Evolutionary conservation across 352 stramenopile species (phyloP), one percentile per base, ranked within the genome.

Genomic region (Globisporangium sylvaticum): DNA sequence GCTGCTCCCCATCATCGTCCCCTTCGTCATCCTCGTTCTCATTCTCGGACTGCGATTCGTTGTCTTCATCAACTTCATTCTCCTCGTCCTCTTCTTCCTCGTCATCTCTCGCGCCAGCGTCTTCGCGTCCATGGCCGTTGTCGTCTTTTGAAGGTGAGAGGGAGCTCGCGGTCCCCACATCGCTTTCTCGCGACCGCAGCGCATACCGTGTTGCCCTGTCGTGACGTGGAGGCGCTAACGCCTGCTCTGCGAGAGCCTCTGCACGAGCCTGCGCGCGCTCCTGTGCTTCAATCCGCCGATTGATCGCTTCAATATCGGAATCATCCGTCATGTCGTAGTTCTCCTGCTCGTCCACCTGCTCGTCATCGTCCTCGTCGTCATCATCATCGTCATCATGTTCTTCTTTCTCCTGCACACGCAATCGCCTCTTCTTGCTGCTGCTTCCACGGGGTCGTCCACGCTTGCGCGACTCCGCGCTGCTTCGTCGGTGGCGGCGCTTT

Each of bases 281-380:
- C 50, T 89, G 76, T 4, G 70, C 68, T 44, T 79, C 73, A 10
- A 90, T 87, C 12, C 68, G 70, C 12, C 77, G 75, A 56, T 87
- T 85, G 53, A 91, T 85, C 29, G 74, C 69, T n/a, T 72, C 71
- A n/a, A 92, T 78, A 34, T 80, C 79, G 24, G 84, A 79, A 4
- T 78, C 75, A 27, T 83, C 79, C 0, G 74, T 76, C 25, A 70
- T 77, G n/a, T 83, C 74, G 29, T 76, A 71, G 34, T 50, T 64
- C 52, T 63, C 69, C 22, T 72, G 54, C 32, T 72, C 72, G 6
- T 58, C 61, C 32, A 70, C 64, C 7, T 77, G 59, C 1, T 71
- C 66, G 14, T 65, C 55, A 1, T 77, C 75, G 2, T 74, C 72
- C 29, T 81, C 71, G 1, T 84, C 70, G 0, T 80, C 64, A 2